Base-by-base conservation (phyloP, 202 grass and related monocot species). In the Panicum hallii region DNA sequence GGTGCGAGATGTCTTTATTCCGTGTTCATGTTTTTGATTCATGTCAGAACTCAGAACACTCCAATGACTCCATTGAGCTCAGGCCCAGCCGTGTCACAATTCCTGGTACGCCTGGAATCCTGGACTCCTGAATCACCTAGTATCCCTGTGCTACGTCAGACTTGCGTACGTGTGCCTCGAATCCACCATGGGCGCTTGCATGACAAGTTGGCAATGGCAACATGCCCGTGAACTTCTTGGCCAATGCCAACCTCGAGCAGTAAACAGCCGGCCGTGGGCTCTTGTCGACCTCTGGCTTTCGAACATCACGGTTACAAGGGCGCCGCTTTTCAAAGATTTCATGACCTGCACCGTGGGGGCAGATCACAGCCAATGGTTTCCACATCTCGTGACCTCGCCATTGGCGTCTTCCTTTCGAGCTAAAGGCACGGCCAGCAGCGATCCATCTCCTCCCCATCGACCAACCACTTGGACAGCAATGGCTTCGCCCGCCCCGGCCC, bases 381-480 rank as follows among this genome's bases (percentile, higher is more conserved):
- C 20, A n/a, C 68, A 1, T 44, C 87, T 79, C 86, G 87, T 92
- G 90, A 89, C 60, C 22, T 88, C 60, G 60, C 88, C 88, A 90
- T 82, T 66, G 85, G 9, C 43, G 10, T 62, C 50, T 65, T 81
- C 23, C 73, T 90, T 87, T 89, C 0, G 74, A 54, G 65, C 79
- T 63, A 86, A 90, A 92, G 79, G 64, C 82, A 80, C 50, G 87
- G 90, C 67, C 42, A 60, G 72, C 80, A 49, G 49, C 64, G 49
- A 76, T 82, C 80, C 82, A 86, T 89, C 82, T 73, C 82, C 86
- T 92, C 49, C 83, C 63, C 85, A 45, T 87, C 90, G 80, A 42
- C 87, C 87, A 92, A 90, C 90, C 70, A 87, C 87, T 76, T 72
- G 70, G 87, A 92, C 68, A 86, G 52, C 79, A 75, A 89, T 77